phyloP scores from a whole-genome alignment of 805 yeast species.

The Starmerella bombi region DNA sequence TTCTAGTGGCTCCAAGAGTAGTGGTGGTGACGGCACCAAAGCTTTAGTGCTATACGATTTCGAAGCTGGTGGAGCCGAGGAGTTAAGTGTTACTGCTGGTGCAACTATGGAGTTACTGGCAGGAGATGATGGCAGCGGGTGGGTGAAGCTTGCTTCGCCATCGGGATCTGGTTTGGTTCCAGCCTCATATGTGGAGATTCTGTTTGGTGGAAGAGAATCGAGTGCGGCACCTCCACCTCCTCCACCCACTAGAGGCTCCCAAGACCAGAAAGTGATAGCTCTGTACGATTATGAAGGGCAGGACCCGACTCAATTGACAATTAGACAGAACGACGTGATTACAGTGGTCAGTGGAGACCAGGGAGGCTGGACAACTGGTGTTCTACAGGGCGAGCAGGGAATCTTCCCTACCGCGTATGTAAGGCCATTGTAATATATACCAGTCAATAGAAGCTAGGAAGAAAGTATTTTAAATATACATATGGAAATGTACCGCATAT shows the following conservation, averaged over 20 bases:
- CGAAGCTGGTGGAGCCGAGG: conserved; percentile 61
- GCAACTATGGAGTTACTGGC: conserved; percentile 47
- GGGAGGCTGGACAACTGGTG: conserved; percentile 96
- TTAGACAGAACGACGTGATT: conserved; percentile 61
- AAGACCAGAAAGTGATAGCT: conserved; percentile 34
- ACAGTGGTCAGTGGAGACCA: conserved; percentile 50
- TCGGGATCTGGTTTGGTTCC: conserved; percentile 80
- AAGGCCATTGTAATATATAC: conserved; percentile 5
- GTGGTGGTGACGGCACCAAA: conserved; percentile 17
- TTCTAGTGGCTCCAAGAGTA: conserved; percentile 9
- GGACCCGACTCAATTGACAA: conserved; percentile 66
- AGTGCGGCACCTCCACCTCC: conserved; percentile 37
- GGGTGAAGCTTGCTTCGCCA: conserved; percentile 48
- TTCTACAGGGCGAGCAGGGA: conserved; percentile 50
- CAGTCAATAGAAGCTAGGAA: too few relatives aligned
- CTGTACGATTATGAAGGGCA: conserved; percentile 64
- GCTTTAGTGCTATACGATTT: conserved; percentile 40
- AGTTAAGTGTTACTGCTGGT: conserved; percentile 47
- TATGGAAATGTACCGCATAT: too few relatives aligned
- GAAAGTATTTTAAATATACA: too few relatives aligned
- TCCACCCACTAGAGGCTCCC: conserved; percentile 51
- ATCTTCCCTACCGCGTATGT: conserved; percentile 72
- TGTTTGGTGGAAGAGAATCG: conserved; percentile 16
- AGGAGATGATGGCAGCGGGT: conserved; percentile 81
- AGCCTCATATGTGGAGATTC: conserved; percentile 52